Percentiles rank a stretch among this genome's conserved stretches.
Evolutionary conservation across 495 filamentous ascomycete species (phyloP).

Genomic region (Daldinia grandis): DNA sequence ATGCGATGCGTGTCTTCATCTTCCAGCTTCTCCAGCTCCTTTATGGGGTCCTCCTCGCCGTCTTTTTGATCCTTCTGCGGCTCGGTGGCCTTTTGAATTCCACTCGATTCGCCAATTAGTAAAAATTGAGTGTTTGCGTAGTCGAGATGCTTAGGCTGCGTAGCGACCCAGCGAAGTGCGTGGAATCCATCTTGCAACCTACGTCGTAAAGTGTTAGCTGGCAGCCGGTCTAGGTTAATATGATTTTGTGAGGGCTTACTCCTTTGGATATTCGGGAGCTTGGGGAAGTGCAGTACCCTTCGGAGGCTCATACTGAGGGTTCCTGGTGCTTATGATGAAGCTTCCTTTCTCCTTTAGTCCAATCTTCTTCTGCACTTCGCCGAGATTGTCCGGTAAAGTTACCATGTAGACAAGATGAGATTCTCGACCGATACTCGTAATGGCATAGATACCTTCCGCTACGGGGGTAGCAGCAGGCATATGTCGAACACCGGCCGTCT

Average conservation of each 20-base stretch:
- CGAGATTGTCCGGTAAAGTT: constrained; percentile 75
- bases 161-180: constrained; percentile 75
- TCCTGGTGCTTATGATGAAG: constrained; percentile 82
- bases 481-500: constrained; percentile 76
- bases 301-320: constrained; percentile 74
- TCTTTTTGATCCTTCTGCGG: constrained; percentile 62
- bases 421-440: constrained; percentile 73
- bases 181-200: constrained; percentile 76
- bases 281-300: constrained; percentile 69
- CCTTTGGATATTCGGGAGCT: constrained; percentile 74
- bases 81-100: constrained; percentile 68
- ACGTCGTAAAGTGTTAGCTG: background rate
- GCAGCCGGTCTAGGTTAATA: background rate
- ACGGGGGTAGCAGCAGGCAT: constrained; percentile 75
- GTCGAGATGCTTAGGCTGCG: constrained; percentile 78
- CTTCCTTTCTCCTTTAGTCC: constrained; percentile 76
- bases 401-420: constrained; percentile 85
- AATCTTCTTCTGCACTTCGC: constrained; percentile 78
- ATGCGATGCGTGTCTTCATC: constrained; percentile 55
- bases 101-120: constrained; percentile 77
- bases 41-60: constrained; percentile 67
- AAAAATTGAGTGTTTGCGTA: constrained; percentile 83
- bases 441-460: constrained; percentile 87
- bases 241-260: constrained; percentile 57
- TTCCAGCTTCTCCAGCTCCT: constrained; percentile 55